Percentiles rank a stretch among this genome's conserved stretches.
phyloP scores from a whole-genome alignment of 2,329 filamentous ascomycete species.

The Penicillium olsonii region DNA sequence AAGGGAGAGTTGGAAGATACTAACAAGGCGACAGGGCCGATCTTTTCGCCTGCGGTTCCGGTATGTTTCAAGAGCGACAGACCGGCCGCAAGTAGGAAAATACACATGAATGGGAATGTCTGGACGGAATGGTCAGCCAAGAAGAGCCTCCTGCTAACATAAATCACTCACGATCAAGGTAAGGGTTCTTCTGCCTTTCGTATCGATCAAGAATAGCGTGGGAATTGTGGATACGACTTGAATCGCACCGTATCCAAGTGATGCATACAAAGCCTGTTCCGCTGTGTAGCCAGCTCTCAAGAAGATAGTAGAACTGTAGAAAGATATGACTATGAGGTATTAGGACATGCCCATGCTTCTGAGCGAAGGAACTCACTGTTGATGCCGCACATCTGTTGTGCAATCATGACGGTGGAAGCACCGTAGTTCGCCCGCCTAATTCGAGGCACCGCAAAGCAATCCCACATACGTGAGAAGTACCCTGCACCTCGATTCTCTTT shows the following conservation, averaged over 20 bases:
- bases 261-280: constrained; percentile 60
- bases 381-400: constrained; percentile 67
- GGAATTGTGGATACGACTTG: constrained; percentile 65
- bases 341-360: constrained; percentile 44
- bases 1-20: neutral
- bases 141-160: neutral
- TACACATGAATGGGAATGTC: constrained; percentile 67
- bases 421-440: constrained; percentile 67
- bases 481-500: constrained; percentile 48
- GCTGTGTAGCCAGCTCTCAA: constrained; percentile 55
- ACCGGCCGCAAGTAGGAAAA: constrained; percentile 62
- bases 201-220: constrained; percentile 65
- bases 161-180: constrained; percentile 19
- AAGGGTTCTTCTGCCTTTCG: constrained; percentile 62
- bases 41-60: constrained; percentile 35
- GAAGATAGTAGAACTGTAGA: constrained; percentile 66
- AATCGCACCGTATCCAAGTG: constrained; percentile 64
- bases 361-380: constrained; percentile 22
- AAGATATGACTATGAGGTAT: constrained; percentile 55
- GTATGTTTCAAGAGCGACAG: constrained; percentile 53
- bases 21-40: constrained; percentile 27
- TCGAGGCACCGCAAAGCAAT: constrained; percentile 49
- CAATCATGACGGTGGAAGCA: constrained; percentile 76
- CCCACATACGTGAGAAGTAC: constrained; percentile 60
- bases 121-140: constrained; percentile 47